Evolutionary conservation across 768 basidiomycete genomes (phyloP), one percentile per base, ranked within the genome.

Genomic region (Coprinellus micaceus): DNA sequence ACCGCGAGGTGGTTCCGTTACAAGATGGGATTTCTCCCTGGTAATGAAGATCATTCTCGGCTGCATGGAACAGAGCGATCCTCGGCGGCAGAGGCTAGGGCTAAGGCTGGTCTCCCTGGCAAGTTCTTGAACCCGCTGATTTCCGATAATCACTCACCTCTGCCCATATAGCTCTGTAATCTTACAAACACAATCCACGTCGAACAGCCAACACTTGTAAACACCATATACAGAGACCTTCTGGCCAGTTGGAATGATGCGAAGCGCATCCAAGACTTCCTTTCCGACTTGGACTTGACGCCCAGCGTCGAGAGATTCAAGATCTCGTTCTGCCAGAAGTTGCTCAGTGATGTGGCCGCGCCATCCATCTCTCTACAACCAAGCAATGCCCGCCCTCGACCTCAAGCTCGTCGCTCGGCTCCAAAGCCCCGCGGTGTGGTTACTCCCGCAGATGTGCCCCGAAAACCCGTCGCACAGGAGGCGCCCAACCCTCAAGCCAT

Each of bases 321-420:
- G 61, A 61, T 77, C n/a, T 63, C 64, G 0, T 59, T 77, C 21
- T 77, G 74, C 57, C 72, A 73, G 54, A 75, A 69, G 61, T 68
- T 74, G 45, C 60, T 77, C 39, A 45, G 47, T 33, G 61, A 59
- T 10, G 39, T 52, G 2, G 39, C 45, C 25, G 37, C 26, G 10
- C 47, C 58, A 17, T 17, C 52, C 19, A 21, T 43, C 12, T n/a
- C 56, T 3, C 41, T 51, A 17, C 49, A 51, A 11, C 49, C 28
- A 37, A 21, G n/a, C 13, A 30, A 25, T 24, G 22, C 13, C 7
- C 55, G 55, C 4, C 55, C 56, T 21, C 56, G 56, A 21, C 56
- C 56, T 22, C 49, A 52, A 52, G 49, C 55, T 17, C 56, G 55
- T 13, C 24, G 33, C 6, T 13, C 46, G 9, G 48, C 46, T 2